Evolutionary conservation across 208 protist genomes (phyloP).

Genomic region (Trichomonas gallinae): DNA sequence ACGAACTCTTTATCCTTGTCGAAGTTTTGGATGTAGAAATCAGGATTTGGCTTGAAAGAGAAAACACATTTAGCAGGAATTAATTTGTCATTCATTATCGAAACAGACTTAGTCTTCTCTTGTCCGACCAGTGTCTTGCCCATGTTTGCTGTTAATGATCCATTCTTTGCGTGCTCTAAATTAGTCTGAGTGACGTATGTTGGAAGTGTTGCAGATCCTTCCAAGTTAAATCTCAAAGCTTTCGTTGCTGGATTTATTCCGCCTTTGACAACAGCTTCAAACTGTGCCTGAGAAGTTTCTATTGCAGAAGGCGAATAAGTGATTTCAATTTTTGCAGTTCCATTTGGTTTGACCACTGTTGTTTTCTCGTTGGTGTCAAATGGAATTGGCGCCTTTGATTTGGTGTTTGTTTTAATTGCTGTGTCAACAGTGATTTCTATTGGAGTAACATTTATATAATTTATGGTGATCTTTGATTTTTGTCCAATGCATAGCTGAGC

Average conservation of each 20-base stretch:
- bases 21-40: neutral
- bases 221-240: neutral
- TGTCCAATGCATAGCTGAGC: neutral
- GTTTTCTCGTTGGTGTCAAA: neutral
- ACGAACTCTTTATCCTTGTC: neutral
- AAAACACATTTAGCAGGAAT: neutral
- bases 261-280: neutral
- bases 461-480: neutral
- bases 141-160: neutral
- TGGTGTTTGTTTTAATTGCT: neutral
- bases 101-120: neutral
- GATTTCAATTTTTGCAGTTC: neutral
- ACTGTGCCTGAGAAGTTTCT: neutral
- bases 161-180: neutral
- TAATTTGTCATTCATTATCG: neutral
- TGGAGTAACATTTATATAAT: neutral
- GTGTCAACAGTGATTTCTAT: neutral
- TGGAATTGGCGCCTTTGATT: neutral
- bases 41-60: neutral
- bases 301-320: neutral
- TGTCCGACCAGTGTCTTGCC: neutral
- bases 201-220: neutral
- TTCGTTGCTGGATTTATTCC: neutral
- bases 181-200: neutral
- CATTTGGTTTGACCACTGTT: neutral